Evolutionary conservation across 2,329 filamentous ascomycete species (phyloP), one percentile per base, ranked within the genome.

Genomic region (Mariannaea sp.): DNA sequence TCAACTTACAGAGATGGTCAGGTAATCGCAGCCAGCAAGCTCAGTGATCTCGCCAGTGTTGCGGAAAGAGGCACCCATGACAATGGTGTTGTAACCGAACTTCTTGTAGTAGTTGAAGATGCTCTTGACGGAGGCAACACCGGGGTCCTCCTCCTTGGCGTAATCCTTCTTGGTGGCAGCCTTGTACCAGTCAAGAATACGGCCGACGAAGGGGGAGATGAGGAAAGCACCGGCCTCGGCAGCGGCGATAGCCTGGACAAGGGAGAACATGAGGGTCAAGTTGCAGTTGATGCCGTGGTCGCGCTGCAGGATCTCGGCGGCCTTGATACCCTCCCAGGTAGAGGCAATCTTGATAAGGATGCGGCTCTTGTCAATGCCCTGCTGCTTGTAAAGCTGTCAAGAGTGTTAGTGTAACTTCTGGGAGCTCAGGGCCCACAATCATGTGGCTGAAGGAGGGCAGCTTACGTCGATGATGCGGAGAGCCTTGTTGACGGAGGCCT

Each of bases 21-120:
- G 83, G 84, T 99, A 99, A 78, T 99, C 94, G 75, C 92, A 97
- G 72, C 94, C 94, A 73, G 93, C 93, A 59, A 99, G 86, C 83
- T 99, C 94, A 41, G 91, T 97, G 77, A 99, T 96, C 82, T 99
- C 94, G 71, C 94, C 94, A 60, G 80, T 80, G 82, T 89, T 97
- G 75, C 94, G 87, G 91, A 99, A 99, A 33, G 92, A 97, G 66
- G 94, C 94, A 72, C 94, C 94, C 94, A 99, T 99, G 78, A 99
- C 94, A 69, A 97, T 97, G 76, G 94, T 99, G 70, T 96, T 96
- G 88, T 99, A 97, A 76, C 89, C 91, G 76, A 81, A 90, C 85
- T 97, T 97, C 90, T 99, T 99, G 89, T 99, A 99, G 90, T 99
- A 99, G 86, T 99, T 94, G 87, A 88, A 99, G 81, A 99, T 99